Conservation (phyloP, 345 rosid genomes). For the Raphanus sativus region DNA sequence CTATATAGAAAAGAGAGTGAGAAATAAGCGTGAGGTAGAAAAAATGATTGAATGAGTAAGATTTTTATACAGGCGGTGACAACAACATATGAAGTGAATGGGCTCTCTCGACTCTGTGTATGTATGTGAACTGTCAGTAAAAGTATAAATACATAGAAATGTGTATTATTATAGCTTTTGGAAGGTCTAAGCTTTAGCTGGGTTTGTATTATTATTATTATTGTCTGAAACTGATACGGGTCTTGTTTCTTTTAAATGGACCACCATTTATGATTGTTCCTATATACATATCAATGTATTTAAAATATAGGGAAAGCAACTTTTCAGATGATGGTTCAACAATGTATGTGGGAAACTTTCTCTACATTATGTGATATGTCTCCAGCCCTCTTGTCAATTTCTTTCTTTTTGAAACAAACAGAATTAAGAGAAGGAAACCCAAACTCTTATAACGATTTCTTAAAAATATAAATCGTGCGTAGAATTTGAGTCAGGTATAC, state of each 20-base stretch:
- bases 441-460: neutral
- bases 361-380: constrained; percentile 27
- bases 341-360: constrained; percentile 29
- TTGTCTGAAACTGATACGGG: constrained; percentile 42
- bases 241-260: constrained; percentile 33
- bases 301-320: constrained; percentile 25
- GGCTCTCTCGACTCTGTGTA: constrained; percentile 13
- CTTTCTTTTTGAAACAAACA: constrained; percentile 5
- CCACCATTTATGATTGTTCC: constrained; percentile 40
- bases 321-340: constrained; percentile 35
- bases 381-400: constrained; percentile 13
- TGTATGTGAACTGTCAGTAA: constrained; percentile 27
- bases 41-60: neutral
- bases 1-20: too few relatives aligned
- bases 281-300: neutral
- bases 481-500: neutral
- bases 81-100: constrained; percentile 34
- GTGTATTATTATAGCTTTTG: constrained; percentile 30
- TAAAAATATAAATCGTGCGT: constrained; percentile 7
- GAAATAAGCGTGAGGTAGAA: neutral
- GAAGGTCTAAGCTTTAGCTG: constrained; percentile 32
- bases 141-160: constrained; percentile 22
- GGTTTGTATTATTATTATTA: constrained; percentile 35
- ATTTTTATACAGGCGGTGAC: constrained; percentile 13
- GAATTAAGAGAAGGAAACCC: neutral